phyloP scores from a whole-genome alignment of 768 basidiomycete genomes.

The Boletus reticuloceps region DNA sequence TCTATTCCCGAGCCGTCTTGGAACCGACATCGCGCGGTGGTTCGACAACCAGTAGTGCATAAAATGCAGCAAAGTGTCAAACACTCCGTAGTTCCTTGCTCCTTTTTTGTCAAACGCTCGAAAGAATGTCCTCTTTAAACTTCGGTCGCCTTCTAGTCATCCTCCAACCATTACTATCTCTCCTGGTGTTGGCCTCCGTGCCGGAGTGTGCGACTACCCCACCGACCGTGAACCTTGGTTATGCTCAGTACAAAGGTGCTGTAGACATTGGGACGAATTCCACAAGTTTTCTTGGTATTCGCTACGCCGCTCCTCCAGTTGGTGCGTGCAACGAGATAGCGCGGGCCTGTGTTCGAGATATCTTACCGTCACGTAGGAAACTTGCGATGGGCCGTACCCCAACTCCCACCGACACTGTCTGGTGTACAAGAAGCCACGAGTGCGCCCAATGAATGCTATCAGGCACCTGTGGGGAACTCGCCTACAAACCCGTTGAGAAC shows the following conservation, averaged over 20 bases:
- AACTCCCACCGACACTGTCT: not conserved
- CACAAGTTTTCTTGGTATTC: constrained; percentile 3
- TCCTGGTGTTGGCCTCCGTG: not conserved
- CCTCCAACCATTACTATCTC: not conserved
- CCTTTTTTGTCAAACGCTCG: not conserved
- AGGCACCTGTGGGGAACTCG: not conserved
- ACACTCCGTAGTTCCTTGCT: not conserved
- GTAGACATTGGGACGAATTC: not conserved
- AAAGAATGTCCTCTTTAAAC: not conserved
- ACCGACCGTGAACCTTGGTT: constrained; percentile 2
- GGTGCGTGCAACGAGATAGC: not conserved
- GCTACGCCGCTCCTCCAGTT: constrained; percentile 6
- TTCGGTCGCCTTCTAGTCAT: not conserved
- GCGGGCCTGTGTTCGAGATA: not conserved
- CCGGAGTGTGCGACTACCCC: not conserved
- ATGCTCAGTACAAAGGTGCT: constrained; percentile 6
- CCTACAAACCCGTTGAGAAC: not conserved
- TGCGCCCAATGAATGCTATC: not conserved
- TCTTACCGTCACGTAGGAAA: not conserved
- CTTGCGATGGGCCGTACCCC: constrained; percentile 4
- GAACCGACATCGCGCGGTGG: too few species aligned
- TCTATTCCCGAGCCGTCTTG: not conserved
- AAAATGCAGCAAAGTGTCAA: not conserved
- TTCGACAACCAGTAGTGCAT: not conserved
- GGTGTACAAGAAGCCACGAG: not conserved